Base-by-base conservation (phyloP, 2,329 filamentous ascomycete genomes). In the Gnomoniopsis smithogilvyi region DNA sequence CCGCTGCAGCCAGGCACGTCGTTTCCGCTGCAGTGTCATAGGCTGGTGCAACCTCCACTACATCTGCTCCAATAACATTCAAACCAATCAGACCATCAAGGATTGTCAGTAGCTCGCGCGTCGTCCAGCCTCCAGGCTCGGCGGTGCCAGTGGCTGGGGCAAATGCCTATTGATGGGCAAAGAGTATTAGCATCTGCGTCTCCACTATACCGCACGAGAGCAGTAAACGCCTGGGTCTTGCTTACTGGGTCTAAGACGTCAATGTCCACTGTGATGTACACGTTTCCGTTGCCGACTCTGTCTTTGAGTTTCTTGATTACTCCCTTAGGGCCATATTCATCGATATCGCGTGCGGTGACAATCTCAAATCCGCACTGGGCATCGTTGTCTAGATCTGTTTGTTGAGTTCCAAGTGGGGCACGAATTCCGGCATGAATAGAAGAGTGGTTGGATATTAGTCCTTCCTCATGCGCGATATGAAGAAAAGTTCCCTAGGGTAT, bases 101-200 rank as follows among this genome's bases (percentile, higher is more conserved):
- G 58, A 94, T 87, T 2, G 86, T 79, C 61, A 93, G 21, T 60
- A 95, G 75, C 72, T 94, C 90, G 38, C 90, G 79, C 3, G 86
- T 91, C 2, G 88, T 91, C 90, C 90, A 94, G 15, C 90, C 90
- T 54, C 90, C 90, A 0, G 89, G 86, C 70, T 93, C 90, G 0
- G 89, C 87, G 0, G 90, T 93, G 0, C 90, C 90, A 0, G 89
- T 92, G 2, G 87, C 89, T 47, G 57, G 43, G 4, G 38, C 54
- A 51, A 45, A 57, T 2, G 59, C 59, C 54, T 60, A 7, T n/a
- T 17, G 33, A 30, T 21, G 17, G 41, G n/a, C 45, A 30, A 33
- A 54, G 49, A 46, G 19, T 2, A n/a, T 22, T 8, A 17, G 53
- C 21, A 34, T 52, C 36, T 19, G 41, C 22, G 66, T 68, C 6